Base-by-base conservation (phyloP, 257 asterid genomes). In the Scutellaria minor region DNA sequence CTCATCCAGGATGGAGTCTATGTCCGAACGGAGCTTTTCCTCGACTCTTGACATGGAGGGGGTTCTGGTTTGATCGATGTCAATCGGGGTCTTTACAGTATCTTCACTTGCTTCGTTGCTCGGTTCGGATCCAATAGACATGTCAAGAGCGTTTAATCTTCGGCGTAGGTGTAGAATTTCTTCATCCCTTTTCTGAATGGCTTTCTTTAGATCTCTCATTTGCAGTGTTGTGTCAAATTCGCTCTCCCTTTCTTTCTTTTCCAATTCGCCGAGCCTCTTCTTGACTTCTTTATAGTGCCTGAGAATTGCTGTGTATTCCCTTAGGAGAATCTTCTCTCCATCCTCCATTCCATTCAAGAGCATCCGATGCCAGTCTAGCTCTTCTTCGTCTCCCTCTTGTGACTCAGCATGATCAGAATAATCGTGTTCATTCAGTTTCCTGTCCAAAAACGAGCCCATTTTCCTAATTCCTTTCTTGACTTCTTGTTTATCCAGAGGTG, bases 301-400 rank as follows among this genome's bases (percentile, higher is more conserved):
- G 0, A 85, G 86, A 24, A 85, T 77, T 2, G 86, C 65, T 1
- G 86, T 79, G 57, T 85, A 85, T 60, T 85, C 90, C 48, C 73
- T 83, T 1, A 85, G 80, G 24, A 85, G 83, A 66, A 85, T 72
- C 75, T 75, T 85, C 66, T 85, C 90, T 37, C 80, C 75, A 52
- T 85, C 90, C 72, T 85, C 90, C 81, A 81, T 70, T 7, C 88
- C 90, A n/a, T 83, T 77, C 61, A 85, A 20, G 39, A 85, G 88
- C 75, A 83, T 75, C 66, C 79, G 75, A 67, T 83, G 86, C 92
- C 92, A 87, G 69, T 77, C 81, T n/a, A 74, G 63, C 55, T 82
- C 87, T 40, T 82, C 80, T 15, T 68, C 68, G n/a, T 66, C 40
- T 1, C 44, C 27, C 22, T 9, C 64, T 9, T 41, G 66, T 39